phyloP scores from a whole-genome alignment of 495 filamentous ascomycete species.

The Podospora didyma region DNA sequence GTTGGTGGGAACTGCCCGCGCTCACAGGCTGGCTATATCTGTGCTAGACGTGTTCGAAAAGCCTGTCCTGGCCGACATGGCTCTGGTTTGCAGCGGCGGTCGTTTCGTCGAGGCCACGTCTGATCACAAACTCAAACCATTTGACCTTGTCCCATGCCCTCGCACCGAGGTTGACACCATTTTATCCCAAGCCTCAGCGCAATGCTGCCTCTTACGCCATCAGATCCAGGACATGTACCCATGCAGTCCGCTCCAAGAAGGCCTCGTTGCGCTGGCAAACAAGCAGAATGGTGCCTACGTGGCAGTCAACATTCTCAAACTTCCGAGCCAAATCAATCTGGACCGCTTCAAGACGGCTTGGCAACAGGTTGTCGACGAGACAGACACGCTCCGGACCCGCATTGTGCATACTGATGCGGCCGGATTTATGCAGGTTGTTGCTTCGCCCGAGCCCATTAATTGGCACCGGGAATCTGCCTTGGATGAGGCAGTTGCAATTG shows the following conservation, averaged over 20 bases:
- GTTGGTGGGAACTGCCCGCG: constrained; percentile 37
- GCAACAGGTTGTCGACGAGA: constrained; percentile 47
- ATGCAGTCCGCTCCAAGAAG: constrained; percentile 54
- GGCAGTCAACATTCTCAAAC: constrained; percentile 35
- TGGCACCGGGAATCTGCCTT: constrained; percentile 13
- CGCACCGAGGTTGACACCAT: constrained; percentile 17
- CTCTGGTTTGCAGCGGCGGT: constrained; percentile 2
- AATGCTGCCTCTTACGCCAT: constrained; percentile 39
- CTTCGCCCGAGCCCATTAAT: constrained; percentile 9
- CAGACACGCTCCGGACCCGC: constrained; percentile 64
- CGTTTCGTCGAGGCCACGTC: not conserved
- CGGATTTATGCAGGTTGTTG: constrained; percentile 20
- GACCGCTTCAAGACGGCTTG: constrained; percentile 44
- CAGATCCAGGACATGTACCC: constrained; percentile 56
- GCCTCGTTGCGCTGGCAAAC: constrained; percentile 42
- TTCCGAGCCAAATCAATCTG: constrained; percentile 38
- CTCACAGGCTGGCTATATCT: constrained; percentile 23
- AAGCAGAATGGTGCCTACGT: constrained; percentile 40
- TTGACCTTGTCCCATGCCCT: constrained; percentile 40
- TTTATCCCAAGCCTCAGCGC: constrained; percentile 41
- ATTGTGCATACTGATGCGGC: constrained; percentile 41
- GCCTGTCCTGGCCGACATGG: constrained; percentile 25
- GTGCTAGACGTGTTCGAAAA: constrained; percentile 38
- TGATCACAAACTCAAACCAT: constrained; percentile 29
- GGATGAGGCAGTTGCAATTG: constrained; percentile 13